A percentile compares a stretch with the other conserved stretches of the same genome.
phyloP scores from a whole-genome alignment of 371 early-diverging fungal species.

The Coemansia sp. region DNA sequence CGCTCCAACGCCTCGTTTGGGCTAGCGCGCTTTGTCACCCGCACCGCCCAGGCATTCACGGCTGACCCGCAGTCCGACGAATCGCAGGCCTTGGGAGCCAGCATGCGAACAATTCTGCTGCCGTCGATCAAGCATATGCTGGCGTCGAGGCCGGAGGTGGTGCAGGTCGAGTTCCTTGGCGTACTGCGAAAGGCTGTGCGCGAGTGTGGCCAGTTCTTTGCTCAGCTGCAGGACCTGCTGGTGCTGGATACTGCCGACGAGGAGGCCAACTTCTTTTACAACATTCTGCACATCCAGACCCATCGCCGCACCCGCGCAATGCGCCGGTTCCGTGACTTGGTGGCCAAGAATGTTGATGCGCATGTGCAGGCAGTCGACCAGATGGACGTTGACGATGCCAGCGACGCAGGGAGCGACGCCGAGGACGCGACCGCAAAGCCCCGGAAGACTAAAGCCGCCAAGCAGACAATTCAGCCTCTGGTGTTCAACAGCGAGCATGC shows the following conservation, averaged over 20 bases:
- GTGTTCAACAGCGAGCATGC: constrained; percentile 16
- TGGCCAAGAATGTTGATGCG: constrained; percentile 3
- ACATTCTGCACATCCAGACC: constrained; percentile 89
- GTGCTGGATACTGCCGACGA: constrained; percentile 61
- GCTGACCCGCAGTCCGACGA: constrained; percentile 12
- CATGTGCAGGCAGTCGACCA: not conserved
- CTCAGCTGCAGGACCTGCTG: constrained; percentile 41
- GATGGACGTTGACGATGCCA: constrained; percentile 21
- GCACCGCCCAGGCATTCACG: constrained; percentile 46
- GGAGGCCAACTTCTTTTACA: constrained; percentile 85
- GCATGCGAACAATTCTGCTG: constrained; percentile 20
- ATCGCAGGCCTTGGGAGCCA: constrained; percentile 13
- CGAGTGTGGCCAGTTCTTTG: constrained; percentile 32
- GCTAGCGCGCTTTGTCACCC: constrained; percentile 64
- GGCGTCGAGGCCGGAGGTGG: constrained; percentile 20
- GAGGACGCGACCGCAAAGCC: constrained; percentile 5
- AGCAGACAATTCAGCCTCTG: constrained; percentile 14
- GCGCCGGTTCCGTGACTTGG: constrained; percentile 59
- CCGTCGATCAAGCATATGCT: constrained; percentile 42
- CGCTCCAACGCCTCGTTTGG: constrained; percentile 80
- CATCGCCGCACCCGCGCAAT: constrained; percentile 88
- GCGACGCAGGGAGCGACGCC: not conserved
- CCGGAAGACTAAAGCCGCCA: not conserved
- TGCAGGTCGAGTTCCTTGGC: constrained; percentile 46
- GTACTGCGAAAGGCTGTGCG: constrained; percentile 37